Conservation (phyloP, 495 filamentous ascomycete genomes). For the Pseudevernia furfuracea region DNA sequence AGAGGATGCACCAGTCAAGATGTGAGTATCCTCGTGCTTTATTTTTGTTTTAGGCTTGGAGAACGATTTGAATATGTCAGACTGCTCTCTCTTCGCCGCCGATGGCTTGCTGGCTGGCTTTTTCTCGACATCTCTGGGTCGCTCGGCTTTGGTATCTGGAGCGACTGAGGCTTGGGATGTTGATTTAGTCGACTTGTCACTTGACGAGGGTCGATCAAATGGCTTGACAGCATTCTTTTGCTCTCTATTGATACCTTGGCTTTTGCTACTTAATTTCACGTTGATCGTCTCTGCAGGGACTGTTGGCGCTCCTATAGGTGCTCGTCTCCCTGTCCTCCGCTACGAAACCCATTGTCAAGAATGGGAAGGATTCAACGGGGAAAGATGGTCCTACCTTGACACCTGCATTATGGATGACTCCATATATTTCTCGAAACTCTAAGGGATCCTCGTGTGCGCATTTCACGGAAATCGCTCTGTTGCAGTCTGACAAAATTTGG, state of each 20-base stretch:
- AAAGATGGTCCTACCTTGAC: conserved; percentile 44
- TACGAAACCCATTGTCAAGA: conserved; percentile 27
- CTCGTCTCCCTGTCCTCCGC: conserved; percentile 38
- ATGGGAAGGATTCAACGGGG: neutral
- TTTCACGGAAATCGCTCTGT: conserved; percentile 48
- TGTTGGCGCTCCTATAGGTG: conserved; percentile 28
- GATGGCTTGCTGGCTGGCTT: conserved; percentile 36
- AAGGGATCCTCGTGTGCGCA: conserved; percentile 55
- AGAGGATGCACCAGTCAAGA: conserved; percentile 25
- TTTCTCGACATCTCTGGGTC: conserved; percentile 16
- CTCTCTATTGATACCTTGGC: neutral
- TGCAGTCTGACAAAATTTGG: conserved; percentile 62
- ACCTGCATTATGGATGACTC: conserved; percentile 59
- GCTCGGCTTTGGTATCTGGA: neutral
- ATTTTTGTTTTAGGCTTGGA: conserved; percentile 65
- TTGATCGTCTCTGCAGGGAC: conserved; percentile 21
- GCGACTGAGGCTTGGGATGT: conserved; percentile 1
- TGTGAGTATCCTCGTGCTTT: conserved; percentile 45
- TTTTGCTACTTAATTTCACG: conserved; percentile 9
- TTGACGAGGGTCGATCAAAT: conserved; percentile 29
- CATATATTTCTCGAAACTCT: conserved; percentile 52
- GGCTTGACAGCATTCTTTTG: conserved; percentile 4
- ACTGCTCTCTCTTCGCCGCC: conserved; percentile 52
- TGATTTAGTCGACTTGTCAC: conserved; percentile 17
- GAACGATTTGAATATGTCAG: conserved; percentile 75